Evolutionary conservation across 2,329 filamentous ascomycete genomes (phyloP).

Genomic region (Verticillium zaregamsianum): DNA sequence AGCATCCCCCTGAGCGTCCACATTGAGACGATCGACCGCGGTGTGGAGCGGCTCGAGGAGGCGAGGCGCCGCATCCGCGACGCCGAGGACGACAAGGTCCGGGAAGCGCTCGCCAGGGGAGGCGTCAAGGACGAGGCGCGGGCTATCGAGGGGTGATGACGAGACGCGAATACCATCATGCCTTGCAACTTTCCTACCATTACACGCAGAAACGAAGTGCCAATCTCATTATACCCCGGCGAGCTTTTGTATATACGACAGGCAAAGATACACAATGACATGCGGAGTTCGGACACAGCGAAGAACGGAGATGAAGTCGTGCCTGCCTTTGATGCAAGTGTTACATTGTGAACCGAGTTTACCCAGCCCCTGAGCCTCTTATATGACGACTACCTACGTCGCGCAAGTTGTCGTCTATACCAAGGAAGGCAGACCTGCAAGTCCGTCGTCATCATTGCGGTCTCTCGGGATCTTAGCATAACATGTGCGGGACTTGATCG

Average conservation of each 20-base stretch:
- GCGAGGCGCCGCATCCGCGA: constrained; percentile 56
- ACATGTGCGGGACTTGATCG: too few relatives aligned
- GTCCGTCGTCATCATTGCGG: too few relatives aligned
- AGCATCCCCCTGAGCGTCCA: constrained; percentile 67
- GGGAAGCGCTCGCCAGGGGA: constrained; percentile 45
- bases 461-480: too few relatives aligned
- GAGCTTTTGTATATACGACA: not conserved
- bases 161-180: not conserved
- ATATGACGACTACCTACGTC: too few relatives aligned
- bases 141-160: constrained; percentile 32
- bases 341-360: too few relatives aligned
- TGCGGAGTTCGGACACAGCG: too few relatives aligned
- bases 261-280: not conserved
- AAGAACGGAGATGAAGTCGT: too few relatives aligned
- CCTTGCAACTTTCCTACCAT: not conserved
- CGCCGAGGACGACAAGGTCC: constrained; percentile 55
- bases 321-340: too few relatives aligned
- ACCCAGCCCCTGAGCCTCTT: too few relatives aligned
- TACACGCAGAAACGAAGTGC: not conserved
- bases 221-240: not conserved
- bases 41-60: constrained; percentile 66
- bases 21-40: constrained; percentile 68
- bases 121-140: constrained; percentile 34
- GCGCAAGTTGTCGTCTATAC: too few relatives aligned
- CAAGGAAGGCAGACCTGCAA: too few relatives aligned